A percentile compares a stretch with the other conserved stretches of the same genome.
Conservation (phyloP, 179 eudicot species). For the Actinidia chinensis region DNA sequence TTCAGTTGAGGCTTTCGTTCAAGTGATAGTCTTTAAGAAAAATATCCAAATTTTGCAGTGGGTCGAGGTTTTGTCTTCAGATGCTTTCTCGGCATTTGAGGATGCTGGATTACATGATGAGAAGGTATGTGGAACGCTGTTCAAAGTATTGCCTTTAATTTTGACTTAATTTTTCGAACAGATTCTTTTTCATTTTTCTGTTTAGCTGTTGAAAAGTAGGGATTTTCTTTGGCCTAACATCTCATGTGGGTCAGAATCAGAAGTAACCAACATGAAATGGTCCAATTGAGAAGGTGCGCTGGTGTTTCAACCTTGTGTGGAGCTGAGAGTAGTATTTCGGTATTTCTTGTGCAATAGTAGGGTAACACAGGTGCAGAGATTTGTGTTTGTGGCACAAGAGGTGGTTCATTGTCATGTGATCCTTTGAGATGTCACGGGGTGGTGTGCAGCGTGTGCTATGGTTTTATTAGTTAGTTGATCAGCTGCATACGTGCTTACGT, state of each 20-base stretch:
- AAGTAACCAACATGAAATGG: no score
- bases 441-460: background rate
- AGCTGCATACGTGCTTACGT: background rate
- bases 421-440: background rate
- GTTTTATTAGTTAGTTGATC: background rate
- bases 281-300: background rate
- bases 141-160: background rate
- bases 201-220: background rate
- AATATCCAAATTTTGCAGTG: slow-evolving; percentile 59
- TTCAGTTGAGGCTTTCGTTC: background rate
- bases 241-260: no score
- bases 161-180: background rate
- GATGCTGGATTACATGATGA: slow-evolving; percentile 84
- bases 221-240: background rate
- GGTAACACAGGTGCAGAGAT: background rate
- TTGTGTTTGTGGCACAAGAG: background rate
- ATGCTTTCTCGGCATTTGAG: slow-evolving; percentile 99
- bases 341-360: background rate
- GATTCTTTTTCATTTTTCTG: background rate
- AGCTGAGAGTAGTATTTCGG: background rate
- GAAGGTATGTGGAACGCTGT: slow-evolving; percentile 46
- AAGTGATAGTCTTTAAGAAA: slow-evolving; percentile 8
- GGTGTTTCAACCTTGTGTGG: background rate
- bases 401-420: background rate
- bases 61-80: slow-evolving; percentile 99